A percentile compares a stretch with the other conserved stretches of the same genome.
Evolutionary conservation across 2,329 filamentous ascomycete genomes (phyloP).

Genomic region (Chaetomium sp.): DNA sequence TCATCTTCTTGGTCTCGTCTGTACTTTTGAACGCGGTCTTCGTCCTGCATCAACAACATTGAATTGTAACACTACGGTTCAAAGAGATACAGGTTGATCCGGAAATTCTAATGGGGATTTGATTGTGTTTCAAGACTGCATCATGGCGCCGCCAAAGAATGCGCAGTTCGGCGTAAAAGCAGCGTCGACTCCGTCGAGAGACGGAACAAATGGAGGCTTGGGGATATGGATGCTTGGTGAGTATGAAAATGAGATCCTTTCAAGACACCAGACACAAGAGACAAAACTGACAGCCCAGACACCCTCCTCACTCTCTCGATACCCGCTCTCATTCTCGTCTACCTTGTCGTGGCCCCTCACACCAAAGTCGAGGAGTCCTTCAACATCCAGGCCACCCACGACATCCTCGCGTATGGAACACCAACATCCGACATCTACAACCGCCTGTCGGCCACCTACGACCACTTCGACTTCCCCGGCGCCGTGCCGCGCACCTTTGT

Average conservation of each 20-base stretch:
- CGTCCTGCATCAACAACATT: too few relatives aligned
- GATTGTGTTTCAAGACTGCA: neutral
- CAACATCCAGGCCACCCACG: constrained; percentile 90
- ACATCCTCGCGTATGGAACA: constrained; percentile 76
- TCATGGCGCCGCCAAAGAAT: neutral
- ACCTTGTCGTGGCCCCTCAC: constrained; percentile 72
- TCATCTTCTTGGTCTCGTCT: neutral
- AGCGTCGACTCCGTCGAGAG: neutral
- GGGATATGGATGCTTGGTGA: constrained; percentile 1
- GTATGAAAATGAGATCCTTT: neutral
- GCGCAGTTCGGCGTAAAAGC: neutral
- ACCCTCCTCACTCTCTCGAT: constrained; percentile 45
- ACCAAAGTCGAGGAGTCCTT: constrained; percentile 99
- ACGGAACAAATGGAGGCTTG: neutral
- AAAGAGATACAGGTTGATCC: too few relatives aligned
- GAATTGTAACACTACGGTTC: too few relatives aligned
- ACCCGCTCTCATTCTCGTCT: constrained; percentile 57
- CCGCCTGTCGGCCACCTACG: constrained; percentile 61
- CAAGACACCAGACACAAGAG: neutral
- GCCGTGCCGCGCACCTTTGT: constrained; percentile 88
- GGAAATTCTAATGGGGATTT: neutral
- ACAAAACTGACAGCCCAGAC: constrained; percentile 11
- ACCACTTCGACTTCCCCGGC: constrained; percentile 86
- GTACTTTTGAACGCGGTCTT: too few relatives aligned
- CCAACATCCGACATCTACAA: constrained; percentile 50